phyloP scores from a whole-genome alignment of 2,329 filamentous ascomycete species.

The Aspergillus awamori region DNA sequence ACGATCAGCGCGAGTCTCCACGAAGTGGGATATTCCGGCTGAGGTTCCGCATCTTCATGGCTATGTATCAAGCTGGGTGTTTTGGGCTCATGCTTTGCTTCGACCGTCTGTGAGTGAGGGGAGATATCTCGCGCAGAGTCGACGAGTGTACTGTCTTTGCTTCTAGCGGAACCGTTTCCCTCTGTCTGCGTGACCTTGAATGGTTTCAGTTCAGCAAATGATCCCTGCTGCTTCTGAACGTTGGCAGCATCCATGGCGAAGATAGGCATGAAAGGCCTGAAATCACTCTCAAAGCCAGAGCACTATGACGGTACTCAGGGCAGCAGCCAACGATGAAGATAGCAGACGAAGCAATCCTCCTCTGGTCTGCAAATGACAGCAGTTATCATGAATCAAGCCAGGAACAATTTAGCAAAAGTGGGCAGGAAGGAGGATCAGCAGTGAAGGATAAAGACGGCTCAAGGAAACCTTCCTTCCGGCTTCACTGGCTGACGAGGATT shows the following conservation, averaged over 20 bases:
- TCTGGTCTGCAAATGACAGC: background rate
- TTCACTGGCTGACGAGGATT: background rate
- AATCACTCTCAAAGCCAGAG: too few species aligned
- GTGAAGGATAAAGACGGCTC: background rate
- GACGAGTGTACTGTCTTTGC: slow-evolving; percentile 25
- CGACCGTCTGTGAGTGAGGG: background rate
- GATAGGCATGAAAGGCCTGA: background rate
- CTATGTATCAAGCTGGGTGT: background rate
- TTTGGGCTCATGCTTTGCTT: slow-evolving; percentile 20
- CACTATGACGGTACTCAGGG: too few species aligned
- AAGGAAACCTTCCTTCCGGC: background rate
- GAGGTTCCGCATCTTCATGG: background rate
- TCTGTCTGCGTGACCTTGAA: background rate
- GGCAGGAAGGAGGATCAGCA: too few species aligned
- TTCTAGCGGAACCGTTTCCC: background rate
- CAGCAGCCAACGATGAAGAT: background rate
- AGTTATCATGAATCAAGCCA: background rate
- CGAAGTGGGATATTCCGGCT: slow-evolving; percentile 7
- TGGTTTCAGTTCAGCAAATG: background rate
- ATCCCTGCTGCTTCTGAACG: background rate
- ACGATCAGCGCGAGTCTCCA: slow-evolving; percentile 13
- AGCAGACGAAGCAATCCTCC: background rate
- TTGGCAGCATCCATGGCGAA: background rate
- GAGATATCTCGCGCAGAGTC: slow-evolving; percentile 14
- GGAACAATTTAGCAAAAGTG: background rate